phyloP scores from a whole-genome alignment of 2,329 filamentous ascomycete species.

The Mariannaea sp. region DNA sequence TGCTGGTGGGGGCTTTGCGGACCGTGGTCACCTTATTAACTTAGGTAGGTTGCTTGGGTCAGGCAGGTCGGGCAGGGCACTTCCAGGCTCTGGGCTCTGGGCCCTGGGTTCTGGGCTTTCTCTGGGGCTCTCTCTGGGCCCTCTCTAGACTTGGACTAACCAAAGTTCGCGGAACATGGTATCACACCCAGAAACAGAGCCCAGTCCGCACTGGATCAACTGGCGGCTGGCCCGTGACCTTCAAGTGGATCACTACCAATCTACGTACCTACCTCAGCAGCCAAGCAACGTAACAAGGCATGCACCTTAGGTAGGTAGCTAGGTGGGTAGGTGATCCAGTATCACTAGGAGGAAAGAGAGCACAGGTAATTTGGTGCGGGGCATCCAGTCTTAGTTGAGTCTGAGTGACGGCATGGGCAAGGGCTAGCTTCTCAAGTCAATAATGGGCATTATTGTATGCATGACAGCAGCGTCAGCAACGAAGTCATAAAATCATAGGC shows the following conservation, averaged over 20 bases:
- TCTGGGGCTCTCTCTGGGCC: slow-evolving; percentile 22
- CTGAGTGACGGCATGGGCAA: slow-evolving; percentile 35
- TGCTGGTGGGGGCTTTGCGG: background rate
- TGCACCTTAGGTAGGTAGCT: too few species aligned
- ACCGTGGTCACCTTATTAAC: slow-evolving; percentile 23
- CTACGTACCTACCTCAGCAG: too few species aligned
- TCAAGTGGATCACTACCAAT: slow-evolving; percentile 19
- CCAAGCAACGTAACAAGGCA: too few species aligned
- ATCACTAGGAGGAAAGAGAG: slow-evolving; percentile 21
- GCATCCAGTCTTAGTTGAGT: slow-evolving; percentile 34
- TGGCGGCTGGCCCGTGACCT: slow-evolving; percentile 32
- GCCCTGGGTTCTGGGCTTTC: slow-evolving; percentile 23
- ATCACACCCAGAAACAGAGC: slow-evolving; percentile 28
- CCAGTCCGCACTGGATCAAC: slow-evolving; percentile 25
- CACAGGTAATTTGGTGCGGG: slow-evolving; percentile 33
- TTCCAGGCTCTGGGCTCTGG: slow-evolving; percentile 28
- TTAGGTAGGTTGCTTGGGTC: slow-evolving; percentile 19
- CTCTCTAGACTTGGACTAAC: slow-evolving; percentile 22
- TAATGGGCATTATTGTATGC: slow-evolving; percentile 5
- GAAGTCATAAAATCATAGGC: background rate
- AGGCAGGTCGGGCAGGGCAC: too few species aligned
- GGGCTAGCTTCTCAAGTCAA: background rate
- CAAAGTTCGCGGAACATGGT: slow-evolving; percentile 29
- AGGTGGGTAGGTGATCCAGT: too few species aligned
- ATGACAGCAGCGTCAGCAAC: background rate